These are phyloP conservation scores for Yamadazyma aaseri DNA, from an alignment of 1,139 yeast genomes.

Conservation along the genomic window DNA sequence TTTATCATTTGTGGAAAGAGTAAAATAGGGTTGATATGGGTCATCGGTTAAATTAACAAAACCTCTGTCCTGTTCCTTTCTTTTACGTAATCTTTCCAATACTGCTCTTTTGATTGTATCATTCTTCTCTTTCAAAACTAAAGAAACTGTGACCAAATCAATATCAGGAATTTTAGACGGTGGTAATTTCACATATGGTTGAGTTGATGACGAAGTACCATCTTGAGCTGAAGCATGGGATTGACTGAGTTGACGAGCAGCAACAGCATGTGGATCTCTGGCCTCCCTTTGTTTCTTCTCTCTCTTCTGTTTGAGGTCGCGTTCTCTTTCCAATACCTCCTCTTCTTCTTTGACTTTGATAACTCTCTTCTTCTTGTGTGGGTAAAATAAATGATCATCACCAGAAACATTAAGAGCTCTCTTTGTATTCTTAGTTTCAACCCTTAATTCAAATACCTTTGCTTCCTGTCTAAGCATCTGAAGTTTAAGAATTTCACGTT, in stretches of 20 bases:
- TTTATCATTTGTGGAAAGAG: slow-evolving; percentile 56
- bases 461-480: slow-evolving; percentile 59
- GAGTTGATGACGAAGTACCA: slow-evolving; percentile 42
- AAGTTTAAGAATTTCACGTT: slow-evolving; percentile 66
- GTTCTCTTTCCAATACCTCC: slow-evolving; percentile 28
- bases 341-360: slow-evolving; percentile 38
- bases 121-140: slow-evolving; percentile 72
- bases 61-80: slow-evolving; percentile 68
- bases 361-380: slow-evolving; percentile 73
- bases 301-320: slow-evolving; percentile 21
- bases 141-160: slow-evolving; percentile 81
- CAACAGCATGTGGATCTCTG: slow-evolving; percentile 8
- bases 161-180: slow-evolving; percentile 92
- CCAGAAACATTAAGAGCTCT: slow-evolving; percentile 65
- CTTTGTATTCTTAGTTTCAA: slow-evolving; percentile 69
- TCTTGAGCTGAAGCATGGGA: slow-evolving; percentile 3
- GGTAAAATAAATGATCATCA: slow-evolving; percentile 79
- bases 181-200: slow-evolving; percentile 83
- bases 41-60: slow-evolving; percentile 88
- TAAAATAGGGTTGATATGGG: slow-evolving; percentile 84
- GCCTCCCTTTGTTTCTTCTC: slow-evolving; percentile 24
- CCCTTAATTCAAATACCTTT: slow-evolving; percentile 68
- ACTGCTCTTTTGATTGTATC: slow-evolving; percentile 79
- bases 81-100: slow-evolving; percentile 71
- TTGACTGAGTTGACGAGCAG: slow-evolving; percentile 3